phyloP scores from a whole-genome alignment of 768 basidiomycete species.

The Hygrocybe punicea region DNA sequence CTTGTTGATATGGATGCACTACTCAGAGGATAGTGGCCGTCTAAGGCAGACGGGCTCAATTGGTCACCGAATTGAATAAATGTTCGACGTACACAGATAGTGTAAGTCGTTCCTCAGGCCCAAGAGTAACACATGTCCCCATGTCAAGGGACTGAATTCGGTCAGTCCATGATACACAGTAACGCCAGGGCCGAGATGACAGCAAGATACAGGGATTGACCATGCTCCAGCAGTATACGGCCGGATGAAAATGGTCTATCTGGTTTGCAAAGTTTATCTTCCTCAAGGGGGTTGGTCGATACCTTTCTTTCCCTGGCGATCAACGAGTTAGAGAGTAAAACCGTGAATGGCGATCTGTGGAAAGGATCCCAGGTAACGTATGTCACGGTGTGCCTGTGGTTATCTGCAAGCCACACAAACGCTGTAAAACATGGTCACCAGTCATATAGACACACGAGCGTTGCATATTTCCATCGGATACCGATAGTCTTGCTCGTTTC shows the following conservation, averaged over 20 bases:
- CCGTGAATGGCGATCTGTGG: conserved; percentile 5
- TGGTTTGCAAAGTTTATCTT: conserved; percentile 22
- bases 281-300: conserved; percentile 17
- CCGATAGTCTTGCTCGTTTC: too few relatives aligned
- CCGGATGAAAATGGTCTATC: conserved; percentile 20
- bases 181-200: conserved; percentile 7
- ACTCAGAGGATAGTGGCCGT: conserved; percentile 14
- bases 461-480: too few relatives aligned
- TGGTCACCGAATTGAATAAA: neutral
- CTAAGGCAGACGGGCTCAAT: neutral
- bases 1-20: conserved; percentile 23
- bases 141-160: conserved; percentile 12
- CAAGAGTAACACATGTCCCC: conserved; percentile 21
- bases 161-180: conserved; percentile 13
- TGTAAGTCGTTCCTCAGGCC: conserved; percentile 21
- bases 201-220: conserved; percentile 13
- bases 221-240: conserved; percentile 14
- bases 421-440: conserved; percentile 8
- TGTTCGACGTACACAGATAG: conserved; percentile 12
- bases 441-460: conserved; percentile 10
- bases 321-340: neutral
- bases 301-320: conserved; percentile 6
- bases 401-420: conserved; percentile 9
- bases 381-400: neutral
- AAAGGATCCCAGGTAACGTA: neutral